Percentiles rank a stretch among this genome's conserved stretches.
Conservation (phyloP, 208 protist species). For the Naegleria fowleri region DNA sequence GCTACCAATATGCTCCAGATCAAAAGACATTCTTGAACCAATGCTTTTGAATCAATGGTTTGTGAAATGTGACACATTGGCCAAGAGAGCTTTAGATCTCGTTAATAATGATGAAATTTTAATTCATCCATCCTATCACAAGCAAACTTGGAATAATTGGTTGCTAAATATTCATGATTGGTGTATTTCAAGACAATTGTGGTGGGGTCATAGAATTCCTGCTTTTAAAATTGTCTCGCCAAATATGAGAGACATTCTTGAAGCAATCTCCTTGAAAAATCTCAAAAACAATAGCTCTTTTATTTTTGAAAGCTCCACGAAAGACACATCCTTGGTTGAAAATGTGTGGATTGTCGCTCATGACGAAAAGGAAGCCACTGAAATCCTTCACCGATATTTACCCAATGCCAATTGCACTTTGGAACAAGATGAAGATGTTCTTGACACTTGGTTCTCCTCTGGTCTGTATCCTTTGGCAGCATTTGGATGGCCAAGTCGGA, state of each 20-base stretch:
- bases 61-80: conserved; percentile 83
- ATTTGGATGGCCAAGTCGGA: conserved; percentile 85
- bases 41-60: conserved; percentile 99
- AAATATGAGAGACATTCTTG: conserved; percentile 50
- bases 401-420: conserved; percentile 42
- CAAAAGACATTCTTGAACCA: conserved; percentile 98
- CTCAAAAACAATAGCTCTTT: neutral
- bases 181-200: conserved; percentile 59
- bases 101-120: conserved; percentile 80
- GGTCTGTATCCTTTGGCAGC: conserved; percentile 97
- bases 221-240: conserved; percentile 79
- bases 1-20: conserved; percentile 91
- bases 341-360: conserved; percentile 82
- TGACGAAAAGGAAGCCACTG: conserved; percentile 81
- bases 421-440: conserved; percentile 97
- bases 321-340: neutral
- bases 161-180: conserved; percentile 88
- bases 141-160: conserved; percentile 85
- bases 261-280: conserved; percentile 46
- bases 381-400: conserved; percentile 71
- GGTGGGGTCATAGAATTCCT: conserved; percentile 99
- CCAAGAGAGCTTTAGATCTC: conserved; percentile 64
- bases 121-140: conserved; percentile 82
- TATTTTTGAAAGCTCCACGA: conserved; percentile 38
- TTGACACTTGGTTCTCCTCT: conserved; percentile 99